Conservation (phyloP, 2,329 filamentous ascomycete species). For the Aspergillus neotritici region DNA sequence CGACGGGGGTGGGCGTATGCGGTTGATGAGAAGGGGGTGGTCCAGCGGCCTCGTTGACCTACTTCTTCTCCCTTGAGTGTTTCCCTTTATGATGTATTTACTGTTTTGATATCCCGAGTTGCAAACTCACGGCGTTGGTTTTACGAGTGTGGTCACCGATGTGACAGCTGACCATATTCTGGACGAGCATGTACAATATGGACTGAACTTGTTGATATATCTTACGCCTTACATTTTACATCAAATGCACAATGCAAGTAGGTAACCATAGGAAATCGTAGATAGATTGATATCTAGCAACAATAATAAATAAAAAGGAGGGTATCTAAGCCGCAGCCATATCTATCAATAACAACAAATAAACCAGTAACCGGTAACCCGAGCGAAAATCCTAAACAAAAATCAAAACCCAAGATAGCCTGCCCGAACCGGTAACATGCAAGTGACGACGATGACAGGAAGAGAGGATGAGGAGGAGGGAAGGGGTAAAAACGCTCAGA, state of each 20-base stretch:
- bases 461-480: too few relatives aligned
- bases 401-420: too few relatives aligned
- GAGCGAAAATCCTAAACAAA: neutral
- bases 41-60: slow-evolving; percentile 14
- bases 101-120: neutral
- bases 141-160: neutral
- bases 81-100: neutral
- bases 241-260: too few relatives aligned
- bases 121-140: neutral
- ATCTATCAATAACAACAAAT: slow-evolving; percentile 12
- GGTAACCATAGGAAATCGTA: neutral
- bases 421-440: slow-evolving; percentile 1
- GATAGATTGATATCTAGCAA: neutral
- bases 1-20: slow-evolving; percentile 21
- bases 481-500: too few relatives aligned
- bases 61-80: neutral
- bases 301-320: slow-evolving; percentile 6
- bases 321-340: slow-evolving; percentile 16
- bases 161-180: too few relatives aligned
- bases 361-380: neutral
- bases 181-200: too few relatives aligned
- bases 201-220: too few relatives aligned
- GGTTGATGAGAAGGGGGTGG: slow-evolving; percentile 31
- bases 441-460: neutral
- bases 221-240: too few relatives aligned